Evolutionary conservation across 148 eudicot genomes (phyloP).

Genomic region (Agrostemma githago): DNA sequence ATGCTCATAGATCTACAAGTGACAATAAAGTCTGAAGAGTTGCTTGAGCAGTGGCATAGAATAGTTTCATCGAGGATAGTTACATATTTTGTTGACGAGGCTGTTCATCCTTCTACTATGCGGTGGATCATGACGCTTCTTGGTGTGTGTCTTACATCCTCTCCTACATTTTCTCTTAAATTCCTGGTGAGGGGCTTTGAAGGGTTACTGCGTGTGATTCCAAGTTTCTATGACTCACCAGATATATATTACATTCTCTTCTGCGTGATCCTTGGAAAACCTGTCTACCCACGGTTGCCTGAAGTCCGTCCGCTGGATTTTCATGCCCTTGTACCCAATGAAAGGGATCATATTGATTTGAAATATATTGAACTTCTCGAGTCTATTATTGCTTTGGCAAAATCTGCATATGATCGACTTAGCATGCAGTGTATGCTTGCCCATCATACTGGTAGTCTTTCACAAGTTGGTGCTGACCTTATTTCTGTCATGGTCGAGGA

Average conservation of each 20-base stretch:
- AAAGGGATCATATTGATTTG: constrained; percentile 66
- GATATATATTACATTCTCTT: constrained; percentile 94
- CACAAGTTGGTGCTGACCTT: constrained; percentile 75
- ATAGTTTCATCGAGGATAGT: constrained; percentile 84
- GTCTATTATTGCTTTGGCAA: constrained; percentile 89
- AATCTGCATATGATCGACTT: constrained; percentile 83
- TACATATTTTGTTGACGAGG: constrained; percentile 88
- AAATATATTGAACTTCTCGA: constrained; percentile 84
- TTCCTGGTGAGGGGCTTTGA: constrained; percentile 90
- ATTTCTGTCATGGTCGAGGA: constrained; percentile 86
- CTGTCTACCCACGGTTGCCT: constrained; percentile 94
- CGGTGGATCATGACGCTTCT: constrained; percentile 99
- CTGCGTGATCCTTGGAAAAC: constrained; percentile 93
- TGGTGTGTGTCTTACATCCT: constrained; percentile 93
- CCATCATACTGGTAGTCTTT: constrained; percentile 75
- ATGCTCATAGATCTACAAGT: constrained; percentile 96
- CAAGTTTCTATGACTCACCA: constrained; percentile 94
- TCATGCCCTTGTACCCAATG: constrained; percentile 92
- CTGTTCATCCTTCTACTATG: constrained; percentile 99
- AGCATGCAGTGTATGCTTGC: constrained; percentile 75
- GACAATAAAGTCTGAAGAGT: constrained; percentile 76
- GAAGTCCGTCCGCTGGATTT: constrained; percentile 98
- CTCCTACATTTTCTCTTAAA: constrained; percentile 84
- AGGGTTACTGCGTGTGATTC: constrained; percentile 79
- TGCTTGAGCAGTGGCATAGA: constrained; percentile 98